Evolutionary conservation across 768 basidiomycete species (phyloP), one percentile per base, ranked within the genome.

Genomic region (Pleurotus sapidus): DNA sequence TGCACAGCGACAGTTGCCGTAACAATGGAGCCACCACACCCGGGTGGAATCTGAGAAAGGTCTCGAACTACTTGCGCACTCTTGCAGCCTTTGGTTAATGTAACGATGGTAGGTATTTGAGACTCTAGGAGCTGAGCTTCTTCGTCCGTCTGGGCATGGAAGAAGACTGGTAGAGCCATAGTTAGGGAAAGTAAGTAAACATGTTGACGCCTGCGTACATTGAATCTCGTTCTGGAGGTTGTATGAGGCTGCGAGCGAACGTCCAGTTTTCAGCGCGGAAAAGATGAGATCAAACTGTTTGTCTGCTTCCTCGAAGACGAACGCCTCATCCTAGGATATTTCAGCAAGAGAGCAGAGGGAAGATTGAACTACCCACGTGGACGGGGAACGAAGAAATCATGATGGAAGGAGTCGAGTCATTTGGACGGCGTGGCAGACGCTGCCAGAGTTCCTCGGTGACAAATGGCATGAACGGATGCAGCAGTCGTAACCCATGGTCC

Each of bases 391-490:
- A 74, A 0, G 95, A 81, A 17, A 98, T 72, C 92, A 95, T 95
- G 69, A 99, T 94, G 0, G 93, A 93, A 5, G 87, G 84, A 8
- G 89, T 91, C 7, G 79, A 62, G 68, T 98, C 95, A 40, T 87
- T 88, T 1, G 88, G 84, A 59, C 95, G 78, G 15, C 95, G 80
- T 0, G 95, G 95, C 2, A 99, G 77, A 25, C 97, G 85, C 70
- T 99, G 97, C 97, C 97, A 99, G 9, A 99, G 76, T 70, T 98
- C 97, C 73, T 99, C 97, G 3, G 97, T 98, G 30, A 99, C 92
- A 71, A 91, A 99, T 1, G 97, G 97, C 97, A 98, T 99, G 77
- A 98, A 95, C 0, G 97, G 97, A 70, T 98, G 97, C 1, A 98
- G 78, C 2, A 99, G 78, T 17, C 89, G 86, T 54, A 99, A 78